Percentiles rank a stretch among this genome's conserved stretches.
These are phyloP conservation scores for Rubia yunnanensis DNA, from an alignment of 257 asterid species.

Conservation along the genomic window DNA sequence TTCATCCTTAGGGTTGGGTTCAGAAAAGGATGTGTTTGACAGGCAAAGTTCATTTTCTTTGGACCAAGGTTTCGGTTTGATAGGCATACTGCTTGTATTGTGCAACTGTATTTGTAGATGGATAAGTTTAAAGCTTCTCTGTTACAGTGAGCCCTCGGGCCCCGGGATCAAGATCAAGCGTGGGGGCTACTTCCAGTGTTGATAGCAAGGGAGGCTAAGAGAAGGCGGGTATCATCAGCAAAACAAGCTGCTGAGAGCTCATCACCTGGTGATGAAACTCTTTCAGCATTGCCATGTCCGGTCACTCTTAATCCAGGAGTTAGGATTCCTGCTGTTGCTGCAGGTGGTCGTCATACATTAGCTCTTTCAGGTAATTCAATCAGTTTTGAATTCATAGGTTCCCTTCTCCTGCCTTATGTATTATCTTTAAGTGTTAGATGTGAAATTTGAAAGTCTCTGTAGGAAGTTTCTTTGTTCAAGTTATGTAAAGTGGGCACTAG, in stretches of 20 bases:
- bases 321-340: constrained; percentile 71
- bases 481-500: constrained; percentile 16
- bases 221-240: constrained; percentile 72
- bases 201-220: constrained; percentile 56
- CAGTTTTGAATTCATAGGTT: constrained; percentile 7
- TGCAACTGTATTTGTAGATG: constrained; percentile 28
- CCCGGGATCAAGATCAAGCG: constrained; percentile 61
- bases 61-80: constrained; percentile 57
- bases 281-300: constrained; percentile 82
- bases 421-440: not conserved
- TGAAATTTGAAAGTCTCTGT: not conserved
- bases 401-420: not conserved
- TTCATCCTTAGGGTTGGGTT: constrained; percentile 33
- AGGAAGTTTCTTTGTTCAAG: constrained; percentile 3
- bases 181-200: constrained; percentile 30
- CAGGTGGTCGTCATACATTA: constrained; percentile 95
- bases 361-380: constrained; percentile 68
- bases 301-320: constrained; percentile 77
- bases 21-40: constrained; percentile 46
- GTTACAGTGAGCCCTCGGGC: constrained; percentile 69
- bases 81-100: constrained; percentile 21
- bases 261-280: constrained; percentile 61
- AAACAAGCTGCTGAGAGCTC: constrained; percentile 74
- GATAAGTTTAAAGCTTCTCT: constrained; percentile 32
- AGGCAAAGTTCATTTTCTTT: constrained; percentile 36